phyloP scores from a whole-genome alignment of 129 eudicot genomes.

The Apium graveolens region DNA sequence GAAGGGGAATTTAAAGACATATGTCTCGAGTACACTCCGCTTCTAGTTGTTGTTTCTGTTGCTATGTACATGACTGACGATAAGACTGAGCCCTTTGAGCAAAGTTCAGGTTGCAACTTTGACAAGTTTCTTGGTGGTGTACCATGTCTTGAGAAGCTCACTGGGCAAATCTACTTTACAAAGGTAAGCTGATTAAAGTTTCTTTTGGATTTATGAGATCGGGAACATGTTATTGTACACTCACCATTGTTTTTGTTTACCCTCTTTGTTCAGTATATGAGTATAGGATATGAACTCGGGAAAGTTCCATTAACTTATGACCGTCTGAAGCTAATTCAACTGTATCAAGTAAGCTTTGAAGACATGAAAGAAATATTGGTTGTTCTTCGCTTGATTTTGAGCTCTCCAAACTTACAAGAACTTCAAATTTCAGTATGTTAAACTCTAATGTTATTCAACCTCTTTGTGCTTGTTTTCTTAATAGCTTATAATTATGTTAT shows the following conservation, averaged over 20 bases:
- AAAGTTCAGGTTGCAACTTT: conserved; percentile 80
- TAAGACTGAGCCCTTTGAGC: conserved; percentile 68
- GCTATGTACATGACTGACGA: conserved; percentile 86
- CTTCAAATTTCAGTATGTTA: conserved; percentile 86
- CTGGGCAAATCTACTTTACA: conserved; percentile 82
- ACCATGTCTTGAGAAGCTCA: conserved; percentile 67
- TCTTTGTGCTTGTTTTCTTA: not conserved
- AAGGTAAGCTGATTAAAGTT: conserved; percentile 43
- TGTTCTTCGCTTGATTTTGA: conserved; percentile 70
- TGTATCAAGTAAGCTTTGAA: conserved; percentile 88
- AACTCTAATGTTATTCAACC: not conserved
- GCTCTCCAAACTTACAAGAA: conserved; percentile 66
- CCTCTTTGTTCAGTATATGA: conserved; percentile 50
- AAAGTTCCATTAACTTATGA: conserved; percentile 32
- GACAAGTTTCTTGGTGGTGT: conserved; percentile 88
- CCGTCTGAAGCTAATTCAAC: conserved; percentile 56
- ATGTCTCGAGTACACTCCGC: conserved; percentile 72
- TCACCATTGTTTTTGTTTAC: not conserved
- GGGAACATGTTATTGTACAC: conserved; percentile 6
- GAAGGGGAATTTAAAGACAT: conserved; percentile 95
- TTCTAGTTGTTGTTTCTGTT: conserved; percentile 57
- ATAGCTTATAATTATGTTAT: not conserved
- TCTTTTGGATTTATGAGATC: not conserved
- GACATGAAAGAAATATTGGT: conserved; percentile 82
- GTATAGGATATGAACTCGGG: conserved; percentile 60